Evolutionary conservation across 345 rosid species (phyloP).

Genomic region (Ceriops decandra): DNA sequence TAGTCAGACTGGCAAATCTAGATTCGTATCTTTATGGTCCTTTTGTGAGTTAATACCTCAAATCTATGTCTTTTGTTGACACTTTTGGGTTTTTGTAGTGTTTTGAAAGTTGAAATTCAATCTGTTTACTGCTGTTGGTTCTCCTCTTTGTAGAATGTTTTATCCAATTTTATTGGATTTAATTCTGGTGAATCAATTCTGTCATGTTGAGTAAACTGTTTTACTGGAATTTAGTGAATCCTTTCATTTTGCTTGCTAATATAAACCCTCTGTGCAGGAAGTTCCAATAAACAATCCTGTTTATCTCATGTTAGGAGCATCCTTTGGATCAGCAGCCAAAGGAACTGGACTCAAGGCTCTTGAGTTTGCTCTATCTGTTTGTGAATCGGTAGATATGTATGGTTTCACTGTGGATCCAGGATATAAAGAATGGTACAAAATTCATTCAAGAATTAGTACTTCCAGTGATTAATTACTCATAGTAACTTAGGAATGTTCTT

Average conservation of each 20-base stretch:
- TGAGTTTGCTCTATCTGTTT: slow-evolving; percentile 85
- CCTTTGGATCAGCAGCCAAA: slow-evolving; percentile 97
- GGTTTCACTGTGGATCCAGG: slow-evolving; percentile 98
- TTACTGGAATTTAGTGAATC: not conserved
- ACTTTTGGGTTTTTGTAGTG: no score
- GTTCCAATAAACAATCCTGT: slow-evolving; percentile 84
- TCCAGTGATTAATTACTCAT: not conserved
- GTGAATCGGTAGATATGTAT: slow-evolving; percentile 92
- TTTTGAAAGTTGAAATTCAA: no score
- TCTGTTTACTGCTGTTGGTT: no score
- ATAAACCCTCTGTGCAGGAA: slow-evolving; percentile 53
- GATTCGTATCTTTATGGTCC: no score
- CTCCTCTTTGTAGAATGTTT: no score
- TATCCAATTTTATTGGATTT: no score
- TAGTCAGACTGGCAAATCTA: no score
- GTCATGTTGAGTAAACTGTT: not conserved
- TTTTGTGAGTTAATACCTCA: no score
- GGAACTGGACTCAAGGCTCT: slow-evolving; percentile 98
- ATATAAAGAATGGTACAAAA: slow-evolving; percentile 79
- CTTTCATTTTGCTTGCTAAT: not conserved
- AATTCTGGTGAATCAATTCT: not conserved
- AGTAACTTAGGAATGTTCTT: slow-evolving; percentile 8
- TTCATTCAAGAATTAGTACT: not conserved
- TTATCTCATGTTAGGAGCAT: slow-evolving; percentile 90
- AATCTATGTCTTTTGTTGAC: no score